A percentile compares a stretch with the other conserved stretches of the same genome.
Conservation (phyloP, 768 basidiomycete species). For the Boletus coccyginus region DNA sequence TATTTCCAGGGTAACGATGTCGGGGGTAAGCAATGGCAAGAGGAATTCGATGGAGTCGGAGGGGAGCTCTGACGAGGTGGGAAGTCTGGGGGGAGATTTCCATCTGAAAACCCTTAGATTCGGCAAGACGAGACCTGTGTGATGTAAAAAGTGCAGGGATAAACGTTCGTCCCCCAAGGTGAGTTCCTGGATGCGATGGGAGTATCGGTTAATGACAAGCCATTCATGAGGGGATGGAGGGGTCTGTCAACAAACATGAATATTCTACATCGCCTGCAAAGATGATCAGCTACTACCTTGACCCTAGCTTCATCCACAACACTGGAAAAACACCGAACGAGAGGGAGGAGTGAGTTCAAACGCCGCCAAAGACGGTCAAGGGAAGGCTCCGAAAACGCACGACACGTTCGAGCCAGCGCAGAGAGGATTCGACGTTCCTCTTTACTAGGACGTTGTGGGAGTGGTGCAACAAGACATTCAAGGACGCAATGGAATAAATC, state of each 20-base stretch:
- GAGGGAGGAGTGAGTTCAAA: no score
- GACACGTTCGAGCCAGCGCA: no score
- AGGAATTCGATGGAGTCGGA: background rate
- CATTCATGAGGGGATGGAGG: background rate
- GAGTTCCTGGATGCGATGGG: background rate
- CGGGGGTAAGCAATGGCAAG: background rate
- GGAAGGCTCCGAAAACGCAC: no score
- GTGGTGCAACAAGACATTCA: no score
- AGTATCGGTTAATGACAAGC: background rate
- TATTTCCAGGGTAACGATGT: background rate
- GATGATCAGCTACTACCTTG: background rate
- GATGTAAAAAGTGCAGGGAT: background rate
- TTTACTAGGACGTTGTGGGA: no score
- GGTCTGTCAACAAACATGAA: background rate
- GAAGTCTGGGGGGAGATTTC: background rate
- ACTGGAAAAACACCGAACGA: background rate
- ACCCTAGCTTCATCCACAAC: background rate
- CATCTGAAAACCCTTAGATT: slow-evolving; percentile 1
- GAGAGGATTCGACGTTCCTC: no score
- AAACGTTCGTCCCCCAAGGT: background rate
- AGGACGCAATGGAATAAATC: no score
- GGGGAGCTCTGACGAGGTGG: no score
- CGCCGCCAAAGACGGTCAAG: no score
- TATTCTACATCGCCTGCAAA: background rate
- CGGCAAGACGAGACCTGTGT: background rate